Evolutionary conservation across 129 eudicot genomes (phyloP).

Genomic region (Logfia minima): DNA sequence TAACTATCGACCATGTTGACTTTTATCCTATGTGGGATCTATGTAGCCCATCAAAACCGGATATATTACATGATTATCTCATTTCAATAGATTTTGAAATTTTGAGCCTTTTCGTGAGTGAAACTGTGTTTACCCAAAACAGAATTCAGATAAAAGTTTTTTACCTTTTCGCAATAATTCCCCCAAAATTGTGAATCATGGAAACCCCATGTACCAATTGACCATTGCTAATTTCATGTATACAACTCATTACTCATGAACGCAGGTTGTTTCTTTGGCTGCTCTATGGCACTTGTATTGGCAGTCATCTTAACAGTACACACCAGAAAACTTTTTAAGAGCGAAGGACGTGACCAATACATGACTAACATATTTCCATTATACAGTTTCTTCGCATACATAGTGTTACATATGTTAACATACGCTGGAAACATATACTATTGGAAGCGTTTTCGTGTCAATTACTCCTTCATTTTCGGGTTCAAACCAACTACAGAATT

Average conservation of each 20-base stretch:
- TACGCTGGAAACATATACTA: conserved; percentile 51
- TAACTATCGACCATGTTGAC: not conserved
- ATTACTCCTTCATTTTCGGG: conserved; percentile 60
- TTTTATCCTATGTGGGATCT: not conserved
- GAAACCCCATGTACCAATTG: not conserved
- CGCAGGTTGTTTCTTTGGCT: conserved; percentile 65
- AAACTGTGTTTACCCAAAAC: not conserved
- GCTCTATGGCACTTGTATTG: conserved; percentile 58
- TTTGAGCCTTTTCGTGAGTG: not conserved
- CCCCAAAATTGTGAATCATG: not conserved
- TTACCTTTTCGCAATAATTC: too few species aligned
- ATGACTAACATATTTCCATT: conserved; percentile 61
- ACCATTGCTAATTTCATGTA: conserved; percentile 30
- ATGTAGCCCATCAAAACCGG: not conserved
- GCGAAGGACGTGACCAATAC: conserved; percentile 42
- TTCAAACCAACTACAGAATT: conserved; percentile 57
- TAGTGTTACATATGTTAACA: conserved; percentile 55
- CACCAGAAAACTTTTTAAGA: conserved; percentile 38
- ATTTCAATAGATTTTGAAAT: too few species aligned
- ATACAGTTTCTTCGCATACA: conserved; percentile 47
- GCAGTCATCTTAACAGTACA: conserved; percentile 45
- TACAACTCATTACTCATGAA: not conserved
- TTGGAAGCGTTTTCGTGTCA: conserved; percentile 70
- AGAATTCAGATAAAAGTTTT: too few species aligned
- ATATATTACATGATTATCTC: too few species aligned